Evolutionary conservation across 2,329 filamentous ascomycete species (phyloP), one percentile per base, ranked within the genome.

Genomic region (Fusarium annulatum): DNA sequence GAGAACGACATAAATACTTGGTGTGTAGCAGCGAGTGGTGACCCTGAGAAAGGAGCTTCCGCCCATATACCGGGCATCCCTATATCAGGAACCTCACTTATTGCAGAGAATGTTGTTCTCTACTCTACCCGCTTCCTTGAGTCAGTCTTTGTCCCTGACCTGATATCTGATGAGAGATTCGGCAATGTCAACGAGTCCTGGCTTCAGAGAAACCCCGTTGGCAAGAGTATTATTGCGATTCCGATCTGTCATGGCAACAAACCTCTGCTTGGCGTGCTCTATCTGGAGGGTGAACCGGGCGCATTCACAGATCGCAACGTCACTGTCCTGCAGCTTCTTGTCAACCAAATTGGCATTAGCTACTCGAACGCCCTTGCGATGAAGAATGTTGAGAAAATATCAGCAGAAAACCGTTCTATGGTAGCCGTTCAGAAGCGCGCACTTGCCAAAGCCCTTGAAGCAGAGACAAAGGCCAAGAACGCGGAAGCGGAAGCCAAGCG

Each of bases 81-180:
- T 0, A 82, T 95, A 19, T 87, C 88, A 19, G 88, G 89, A 18
- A 92, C 92, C 5, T 88, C 91, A 30, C 82, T 92, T 21, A 89
- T 95, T n/a, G 92, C 92, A 1, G 90, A 93, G 79, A 94, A 94
- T 71, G 91, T 95, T 9, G 90, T 94, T 14, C 85, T 94, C 9
- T 95, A 95, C 81, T 93, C 91, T 71, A 89, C 94, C 10, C 90
- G 93, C 18, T 95, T 95, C 84, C 87, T 91, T 36, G 93, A 95
- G 80, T 86, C 89, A 0, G 90, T 95, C 12, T 95, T 95, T 76
- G 87, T 94, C 15, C 88, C 92, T 10, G 93, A 95, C 76, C 85
- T 95, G 33, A 85, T 93, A 28, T 90, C 89, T 55, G 93, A 96
- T 77, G 93, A 95, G 80, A 87, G 93, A 38, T 95, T 95, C 72